Evolutionary conservation across 140 eudicot genomes (phyloP).

Genomic region (Erigeron philadelphicus): DNA sequence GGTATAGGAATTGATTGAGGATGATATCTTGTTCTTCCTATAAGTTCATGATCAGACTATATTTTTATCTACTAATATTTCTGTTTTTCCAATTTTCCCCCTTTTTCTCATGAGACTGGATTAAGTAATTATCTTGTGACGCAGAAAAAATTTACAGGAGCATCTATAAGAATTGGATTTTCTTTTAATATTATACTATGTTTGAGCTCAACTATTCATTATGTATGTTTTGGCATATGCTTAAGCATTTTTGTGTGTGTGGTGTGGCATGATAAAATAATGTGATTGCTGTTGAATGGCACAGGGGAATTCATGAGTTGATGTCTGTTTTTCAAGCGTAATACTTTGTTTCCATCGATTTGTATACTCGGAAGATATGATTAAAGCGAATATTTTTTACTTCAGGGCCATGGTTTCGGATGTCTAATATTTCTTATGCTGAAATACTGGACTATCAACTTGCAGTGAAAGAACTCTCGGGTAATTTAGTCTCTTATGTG

Average conservation of each 20-base stretch:
- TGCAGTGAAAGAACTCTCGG: conserved; percentile 64
- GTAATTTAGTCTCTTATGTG: conserved; percentile 30
- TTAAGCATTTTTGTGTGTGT: conserved; percentile 6
- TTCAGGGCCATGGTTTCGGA: conserved; percentile 94
- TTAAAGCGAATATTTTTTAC: conserved; percentile 11
- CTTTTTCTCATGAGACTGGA: neutral
- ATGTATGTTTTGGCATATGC: neutral
- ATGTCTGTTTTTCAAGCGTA: conserved; percentile 11
- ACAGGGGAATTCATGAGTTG: conserved; percentile 7
- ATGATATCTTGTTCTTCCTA: neutral
- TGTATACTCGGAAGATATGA: conserved; percentile 11
- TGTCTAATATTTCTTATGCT: conserved; percentile 58
- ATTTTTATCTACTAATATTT: neutral
- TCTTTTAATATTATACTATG: no score
- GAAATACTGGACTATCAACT: conserved; percentile 60
- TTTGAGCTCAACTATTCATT: no score
- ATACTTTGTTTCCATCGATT: neutral
- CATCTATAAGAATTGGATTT: neutral
- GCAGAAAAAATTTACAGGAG: neutral
- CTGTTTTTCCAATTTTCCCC: neutral
- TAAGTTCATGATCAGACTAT: neutral
- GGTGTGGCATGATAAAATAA: conserved; percentile 7
- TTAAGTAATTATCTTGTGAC: neutral
- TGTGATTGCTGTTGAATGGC: conserved; percentile 15
- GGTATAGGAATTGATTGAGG: neutral